These are phyloP conservation scores for Calocybe indica DNA, from an alignment of 768 basidiomycete species.

Conservation along the genomic window DNA sequence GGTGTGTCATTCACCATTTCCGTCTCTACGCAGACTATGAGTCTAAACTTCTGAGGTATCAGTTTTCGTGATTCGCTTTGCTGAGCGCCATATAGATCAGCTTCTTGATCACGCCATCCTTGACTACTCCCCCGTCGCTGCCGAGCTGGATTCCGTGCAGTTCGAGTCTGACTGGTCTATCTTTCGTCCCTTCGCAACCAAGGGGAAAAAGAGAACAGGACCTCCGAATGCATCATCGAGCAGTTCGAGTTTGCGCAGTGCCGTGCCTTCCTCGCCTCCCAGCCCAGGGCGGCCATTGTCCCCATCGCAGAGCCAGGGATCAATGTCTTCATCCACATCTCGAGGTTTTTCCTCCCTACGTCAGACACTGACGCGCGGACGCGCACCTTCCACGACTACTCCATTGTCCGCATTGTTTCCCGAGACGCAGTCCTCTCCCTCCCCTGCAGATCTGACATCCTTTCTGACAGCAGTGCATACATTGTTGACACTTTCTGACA, in stretches of 20 bases:
- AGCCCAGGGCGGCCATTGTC: conserved; percentile 46
- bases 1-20: conserved; percentile 39
- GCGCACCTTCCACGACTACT: conserved; percentile 40
- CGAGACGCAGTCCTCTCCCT: conserved; percentile 35
- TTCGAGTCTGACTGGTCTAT: conserved; percentile 98
- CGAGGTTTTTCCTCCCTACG: conserved; percentile 62
- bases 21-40: background rate
- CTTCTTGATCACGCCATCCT: conserved; percentile 79
- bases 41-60: conserved; percentile 8
- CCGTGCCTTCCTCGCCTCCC: conserved; percentile 42
- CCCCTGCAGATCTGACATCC: conserved; percentile 56
- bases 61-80: conserved; percentile 95
- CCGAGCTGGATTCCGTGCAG: conserved; percentile 75
- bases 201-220: conserved; percentile 38
- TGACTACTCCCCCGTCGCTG: conserved; percentile 73
- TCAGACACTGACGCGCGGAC: conserved; percentile 54
- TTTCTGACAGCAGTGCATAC: conserved; percentile 85
- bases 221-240: conserved; percentile 21
- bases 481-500: conserved; percentile 76
- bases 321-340: conserved; percentile 39
- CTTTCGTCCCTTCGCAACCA: conserved; percentile 62
- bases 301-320: conserved; percentile 39
- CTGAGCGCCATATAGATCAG: conserved; percentile 84
- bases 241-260: conserved; percentile 26
- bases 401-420: conserved; percentile 42